Base-by-base conservation (phyloP, 2,329 filamentous ascomycete species). In the Epichloe baconii region DNA sequence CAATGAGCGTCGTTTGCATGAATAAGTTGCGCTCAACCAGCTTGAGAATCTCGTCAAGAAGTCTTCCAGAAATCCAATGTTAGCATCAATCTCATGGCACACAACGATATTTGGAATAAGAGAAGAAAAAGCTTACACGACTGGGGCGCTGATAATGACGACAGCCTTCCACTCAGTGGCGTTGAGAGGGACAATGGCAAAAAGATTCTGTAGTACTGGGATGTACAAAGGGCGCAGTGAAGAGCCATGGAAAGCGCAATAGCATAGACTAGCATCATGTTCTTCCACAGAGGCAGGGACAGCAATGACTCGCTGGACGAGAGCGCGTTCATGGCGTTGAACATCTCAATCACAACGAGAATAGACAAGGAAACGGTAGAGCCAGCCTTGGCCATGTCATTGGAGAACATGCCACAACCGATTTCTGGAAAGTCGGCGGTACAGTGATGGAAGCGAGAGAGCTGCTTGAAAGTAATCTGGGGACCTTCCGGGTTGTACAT, bases 251-350 rank as follows among this genome's bases (percentile, higher is more conserved):
- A 95, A 56, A 98, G 74, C 11, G 79, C 76, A 64, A 98, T 95
- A 55, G 93, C 94, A 62, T 95, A 95, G 51, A 98, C 88, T 17
- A 98, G 83, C 78, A 95, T 93, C 85, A 95, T 93, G 73, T 98
- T 98, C 65, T 91, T 82, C 91, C 91, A 96, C n/a, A 98, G 75
- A 10, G 90, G 91, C 55, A 98, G 79, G 2, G 90, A 96, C 51
- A 98, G 71, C 12, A 98, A 81, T 15, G 88, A 95, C 70, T 98
- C 93, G 68, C 88, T 95, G 1, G 89, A 95, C 2, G 89, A 96
- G 35, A 98, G 78, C 0, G 91, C 93, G 65, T 98, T 98, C 85
- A 97, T 91, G 60, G 93, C 93, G 71, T 98, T 98, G 66, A 98
- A 80, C 93, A 98, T 98, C 73, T 98, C 93, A 63, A 98, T 97